Base-by-base conservation (phyloP, 306 rosid species). In the Amphicarpaea edgeworthii region DNA sequence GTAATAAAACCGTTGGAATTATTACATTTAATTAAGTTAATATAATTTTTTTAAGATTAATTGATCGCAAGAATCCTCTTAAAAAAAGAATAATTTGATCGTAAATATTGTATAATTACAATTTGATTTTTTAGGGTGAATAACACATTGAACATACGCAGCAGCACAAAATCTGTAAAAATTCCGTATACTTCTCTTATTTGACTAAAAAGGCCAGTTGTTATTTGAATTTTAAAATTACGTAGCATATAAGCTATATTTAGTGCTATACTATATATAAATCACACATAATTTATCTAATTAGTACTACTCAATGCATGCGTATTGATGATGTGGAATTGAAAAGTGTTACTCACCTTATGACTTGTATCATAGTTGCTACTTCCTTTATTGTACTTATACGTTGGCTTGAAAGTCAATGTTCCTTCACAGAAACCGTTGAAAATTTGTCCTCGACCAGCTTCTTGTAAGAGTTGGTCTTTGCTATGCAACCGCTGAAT, bases 351-450 rank as follows among this genome's bases (percentile, higher is more conserved):
- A 73, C 46, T 50, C 2, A 85, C 93, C 92, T 93, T 93, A 55
- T 87, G 82, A 70, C 97, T 93, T 8, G 96, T 87, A 54, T 90
- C 97, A 68, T 93, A 93, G 68, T 83, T 80, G 86, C 86, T 90
- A 41, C 82, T 88, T 79, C 96, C 92, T 8, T 83, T 82, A 46
- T 93, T 84, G 34, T 93, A 93, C 83, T 90, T 92, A 30, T 90
- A 90, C 2, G 97, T 88, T 12, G 96, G 97, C 61, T 90, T 93
- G 88, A 88, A 93, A 8, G 88, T 76, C 79, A 93, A 77, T 17
- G 85, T 88, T 24, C 97, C 96, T 76, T 93, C 97, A 38, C 86
- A 85, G 54, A 70, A 93, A 3, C 97, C 97, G 3, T 83, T 62
- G 84, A 93, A 93, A 41, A 93, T 86, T 30, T 87, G 87, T 49